Conservation (phyloP, 2,329 filamentous ascomycete genomes). For the Simplicillium sp. region DNA sequence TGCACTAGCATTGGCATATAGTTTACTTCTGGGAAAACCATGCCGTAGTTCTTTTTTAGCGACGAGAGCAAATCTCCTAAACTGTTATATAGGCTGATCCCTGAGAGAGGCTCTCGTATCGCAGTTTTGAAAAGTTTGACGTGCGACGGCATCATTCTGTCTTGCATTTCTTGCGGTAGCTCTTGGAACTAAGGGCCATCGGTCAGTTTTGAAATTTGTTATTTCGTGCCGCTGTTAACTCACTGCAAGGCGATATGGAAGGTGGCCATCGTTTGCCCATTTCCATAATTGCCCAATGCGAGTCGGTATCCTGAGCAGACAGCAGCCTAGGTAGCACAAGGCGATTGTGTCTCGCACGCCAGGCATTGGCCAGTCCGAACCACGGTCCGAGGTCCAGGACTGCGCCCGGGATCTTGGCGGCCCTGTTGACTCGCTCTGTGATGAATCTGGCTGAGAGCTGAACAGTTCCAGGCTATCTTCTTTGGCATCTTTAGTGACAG, state of each 20-base stretch:
- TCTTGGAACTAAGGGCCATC: conserved; percentile 32
- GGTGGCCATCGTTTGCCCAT: conserved; percentile 58
- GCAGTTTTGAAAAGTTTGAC: conserved; percentile 48
- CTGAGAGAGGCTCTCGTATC: conserved; percentile 28
- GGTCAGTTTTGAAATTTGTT: neutral
- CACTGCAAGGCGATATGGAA: conserved; percentile 64
- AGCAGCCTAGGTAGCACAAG: conserved; percentile 69
- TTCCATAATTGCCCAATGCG: conserved; percentile 61
- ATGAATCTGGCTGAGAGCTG: conserved; percentile 24
- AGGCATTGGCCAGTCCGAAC: conserved; percentile 47
- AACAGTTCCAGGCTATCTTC: conserved; percentile 23
- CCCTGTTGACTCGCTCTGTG: conserved; percentile 15
- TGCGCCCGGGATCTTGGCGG: conserved; percentile 21
- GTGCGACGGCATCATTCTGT: conserved; percentile 53
- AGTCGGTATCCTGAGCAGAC: conserved; percentile 69
- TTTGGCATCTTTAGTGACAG: conserved; percentile 12
- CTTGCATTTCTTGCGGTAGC: conserved; percentile 55
- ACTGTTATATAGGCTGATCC: conserved; percentile 53
- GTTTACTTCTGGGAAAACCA: conserved; percentile 67
- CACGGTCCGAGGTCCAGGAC: conserved; percentile 35
- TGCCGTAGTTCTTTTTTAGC: conserved; percentile 57
- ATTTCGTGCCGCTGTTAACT: conserved; percentile 13
- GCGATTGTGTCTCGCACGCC: conserved; percentile 65
- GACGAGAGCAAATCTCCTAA: conserved; percentile 53
- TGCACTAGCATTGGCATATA: conserved; percentile 56